These are phyloP conservation scores for Hemisphaericaspora lyxosophila DNA, from an alignment of 1,139 yeast species.

Conservation along the genomic window DNA sequence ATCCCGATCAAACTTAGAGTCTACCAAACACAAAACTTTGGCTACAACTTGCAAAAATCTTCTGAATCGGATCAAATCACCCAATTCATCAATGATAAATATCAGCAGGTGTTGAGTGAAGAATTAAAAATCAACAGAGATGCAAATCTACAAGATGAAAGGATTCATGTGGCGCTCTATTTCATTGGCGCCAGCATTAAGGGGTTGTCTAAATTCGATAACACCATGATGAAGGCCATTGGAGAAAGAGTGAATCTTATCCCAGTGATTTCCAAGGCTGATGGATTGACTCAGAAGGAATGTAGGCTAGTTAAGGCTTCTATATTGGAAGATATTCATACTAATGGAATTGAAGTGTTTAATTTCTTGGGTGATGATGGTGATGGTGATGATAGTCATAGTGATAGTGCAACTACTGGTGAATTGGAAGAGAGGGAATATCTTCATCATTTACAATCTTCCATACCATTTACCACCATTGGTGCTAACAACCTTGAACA, in stretches of 20 bases:
- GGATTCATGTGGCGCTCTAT: slow-evolving; percentile 65
- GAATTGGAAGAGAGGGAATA: slow-evolving; percentile 13
- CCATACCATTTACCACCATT: slow-evolving; percentile 24
- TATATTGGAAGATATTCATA: slow-evolving; percentile 44
- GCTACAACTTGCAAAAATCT: slow-evolving; percentile 37
- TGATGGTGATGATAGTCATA: slow-evolving; percentile 3
- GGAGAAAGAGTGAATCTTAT: slow-evolving; percentile 55
- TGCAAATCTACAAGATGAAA: slow-evolving; percentile 51
- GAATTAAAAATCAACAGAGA: slow-evolving; percentile 61
- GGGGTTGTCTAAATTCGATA: slow-evolving; percentile 44
- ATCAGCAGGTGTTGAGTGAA: slow-evolving; percentile 54
- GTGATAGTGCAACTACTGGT: slow-evolving; percentile 9
- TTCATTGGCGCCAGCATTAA: slow-evolving; percentile 59
- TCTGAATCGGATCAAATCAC: slow-evolving; percentile 29
- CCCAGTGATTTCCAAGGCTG: slow-evolving; percentile 70
- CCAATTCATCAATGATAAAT: slow-evolving; percentile 54
- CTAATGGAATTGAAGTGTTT: slow-evolving; percentile 47
- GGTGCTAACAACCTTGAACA: slow-evolving; percentile 13
- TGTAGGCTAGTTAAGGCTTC: slow-evolving; percentile 40
- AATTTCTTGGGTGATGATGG: slow-evolving; percentile 32
- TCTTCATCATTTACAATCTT: slow-evolving; percentile 15
- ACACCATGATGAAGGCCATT: slow-evolving; percentile 50
- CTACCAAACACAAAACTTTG: slow-evolving; percentile 28
- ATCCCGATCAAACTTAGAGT: slow-evolving; percentile 28
- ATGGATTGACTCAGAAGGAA: slow-evolving; percentile 52